These are phyloP conservation scores for Diaporthe vaccinii DNA, from an alignment of 2,329 filamentous ascomycete species.

Conservation along the genomic window DNA sequence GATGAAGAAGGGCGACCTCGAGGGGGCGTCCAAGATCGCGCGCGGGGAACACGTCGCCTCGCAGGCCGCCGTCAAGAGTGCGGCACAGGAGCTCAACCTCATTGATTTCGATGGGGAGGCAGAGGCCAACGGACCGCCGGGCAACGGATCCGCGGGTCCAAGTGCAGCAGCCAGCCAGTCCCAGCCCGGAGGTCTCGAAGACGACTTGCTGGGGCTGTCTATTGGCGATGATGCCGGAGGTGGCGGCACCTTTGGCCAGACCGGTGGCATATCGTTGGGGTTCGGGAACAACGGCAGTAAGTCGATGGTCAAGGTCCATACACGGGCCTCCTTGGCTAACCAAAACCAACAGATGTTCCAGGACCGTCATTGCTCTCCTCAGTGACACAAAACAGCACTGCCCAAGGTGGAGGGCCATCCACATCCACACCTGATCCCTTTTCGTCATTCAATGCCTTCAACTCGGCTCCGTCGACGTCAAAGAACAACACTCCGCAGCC, in stretches of 20 bases:
- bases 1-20: conserved; percentile 94
- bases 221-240: conserved; percentile 70
- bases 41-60: conserved; percentile 72
- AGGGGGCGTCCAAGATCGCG: conserved; percentile 85
- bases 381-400: conserved; percentile 71
- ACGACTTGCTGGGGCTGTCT: conserved; percentile 90
- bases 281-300: conserved; percentile 78
- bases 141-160: conserved; percentile 41
- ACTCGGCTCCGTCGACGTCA: conserved; percentile 63
- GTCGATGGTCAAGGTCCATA: conserved; percentile 47
- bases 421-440: conserved; percentile 60
- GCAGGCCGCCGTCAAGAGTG: conserved; percentile 69
- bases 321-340: conserved; percentile 46
- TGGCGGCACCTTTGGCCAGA: conserved; percentile 72
- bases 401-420: conserved; percentile 57
- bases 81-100: conserved; percentile 83
- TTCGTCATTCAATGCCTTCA: conserved; percentile 68
- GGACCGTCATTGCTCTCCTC: conserved; percentile 76
- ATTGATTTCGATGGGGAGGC: conserved; percentile 87
- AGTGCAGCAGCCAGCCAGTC: conserved; percentile 61
- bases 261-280: conserved; percentile 87
- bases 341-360: conserved; percentile 65
- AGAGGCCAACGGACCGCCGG: conserved; percentile 63
- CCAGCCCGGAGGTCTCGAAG: conserved; percentile 76
- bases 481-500: conserved; percentile 68